A percentile compares a stretch with the other conserved stretches of the same genome.
These are phyloP conservation scores for Sindora glabra DNA, from an alignment of 306 rosid genomes.

Conservation along the genomic window DNA sequence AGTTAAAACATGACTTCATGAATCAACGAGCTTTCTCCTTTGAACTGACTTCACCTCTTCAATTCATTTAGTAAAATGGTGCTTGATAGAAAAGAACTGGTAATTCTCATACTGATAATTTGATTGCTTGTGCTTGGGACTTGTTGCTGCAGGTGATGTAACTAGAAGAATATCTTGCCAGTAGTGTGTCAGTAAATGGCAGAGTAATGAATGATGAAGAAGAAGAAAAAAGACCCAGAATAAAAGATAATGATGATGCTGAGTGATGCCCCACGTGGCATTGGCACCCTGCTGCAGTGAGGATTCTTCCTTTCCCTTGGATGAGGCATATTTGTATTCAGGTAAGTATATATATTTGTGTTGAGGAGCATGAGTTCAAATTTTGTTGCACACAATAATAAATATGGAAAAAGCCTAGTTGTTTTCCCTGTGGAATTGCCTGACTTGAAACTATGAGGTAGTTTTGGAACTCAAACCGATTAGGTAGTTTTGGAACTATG, in stretches of 20 bases:
- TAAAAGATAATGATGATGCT: slow-evolving; percentile 77
- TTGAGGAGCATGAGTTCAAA: not conserved
- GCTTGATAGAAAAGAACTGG: too few species aligned
- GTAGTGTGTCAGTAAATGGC: slow-evolving; percentile 16
- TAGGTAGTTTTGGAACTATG: not conserved
- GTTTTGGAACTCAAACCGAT: not conserved
- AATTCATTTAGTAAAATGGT: too few species aligned
- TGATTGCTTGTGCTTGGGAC: too few species aligned
- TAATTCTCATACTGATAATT: too few species aligned
- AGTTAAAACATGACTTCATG: too few species aligned
- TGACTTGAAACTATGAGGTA: not conserved
- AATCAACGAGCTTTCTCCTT: too few species aligned
- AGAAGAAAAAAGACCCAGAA: slow-evolving; percentile 65
- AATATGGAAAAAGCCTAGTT: not conserved
- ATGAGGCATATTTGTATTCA: slow-evolving; percentile 81
- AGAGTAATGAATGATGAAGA: slow-evolving; percentile 27
- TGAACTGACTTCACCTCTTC: too few species aligned
- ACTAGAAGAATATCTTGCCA: slow-evolving; percentile 61
- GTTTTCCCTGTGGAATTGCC: too few species aligned
- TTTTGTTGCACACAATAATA: not conserved
- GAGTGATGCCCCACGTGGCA: slow-evolving; percentile 83
- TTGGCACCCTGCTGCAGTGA: slow-evolving; percentile 77
- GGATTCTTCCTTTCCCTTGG: slow-evolving; percentile 62
- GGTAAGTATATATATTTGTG: slow-evolving; percentile 31
- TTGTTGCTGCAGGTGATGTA: slow-evolving; percentile 84